These are phyloP conservation scores for Ascoidea tarda DNA, from an alignment of 805 yeast species.

Conservation along the genomic window DNA sequence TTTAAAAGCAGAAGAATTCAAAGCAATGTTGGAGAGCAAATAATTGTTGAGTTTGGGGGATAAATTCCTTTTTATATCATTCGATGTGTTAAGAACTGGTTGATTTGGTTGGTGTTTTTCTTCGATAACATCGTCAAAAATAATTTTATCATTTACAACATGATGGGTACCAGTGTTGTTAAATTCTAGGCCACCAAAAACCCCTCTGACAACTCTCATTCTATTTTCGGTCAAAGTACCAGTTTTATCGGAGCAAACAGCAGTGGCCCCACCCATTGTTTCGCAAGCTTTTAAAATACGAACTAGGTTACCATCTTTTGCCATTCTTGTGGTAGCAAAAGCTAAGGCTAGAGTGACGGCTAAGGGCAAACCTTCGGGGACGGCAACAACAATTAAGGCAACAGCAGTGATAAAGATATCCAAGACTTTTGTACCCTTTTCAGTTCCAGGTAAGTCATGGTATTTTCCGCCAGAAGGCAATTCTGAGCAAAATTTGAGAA, in stretches of 20 bases:
- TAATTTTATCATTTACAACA: constrained; percentile 4
- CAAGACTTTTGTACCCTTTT: constrained; percentile 74
- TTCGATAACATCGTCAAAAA: constrained; percentile 2
- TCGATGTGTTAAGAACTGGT: constrained; percentile 9
- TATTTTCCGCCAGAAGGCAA: constrained; percentile 38
- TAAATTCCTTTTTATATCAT: constrained; percentile 9
- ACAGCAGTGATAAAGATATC: constrained; percentile 83
- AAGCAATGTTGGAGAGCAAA: constrained; percentile 41
- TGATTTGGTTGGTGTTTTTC: constrained; percentile 8
- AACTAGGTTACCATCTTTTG: constrained; percentile 91
- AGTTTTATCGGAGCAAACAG: constrained; percentile 93
- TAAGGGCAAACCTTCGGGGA: constrained; percentile 97
- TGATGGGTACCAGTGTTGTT: constrained; percentile 14
- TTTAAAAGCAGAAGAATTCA: constrained; percentile 89
- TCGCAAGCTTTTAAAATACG: constrained; percentile 89
- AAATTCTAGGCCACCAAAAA: constrained; percentile 46
- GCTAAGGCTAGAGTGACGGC: constrained; percentile 96
- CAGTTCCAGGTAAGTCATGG: constrained; percentile 36
- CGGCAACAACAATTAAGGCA: constrained; percentile 92
- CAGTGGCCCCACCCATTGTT: constrained; percentile 98
- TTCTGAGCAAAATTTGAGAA: constrained; percentile 57
- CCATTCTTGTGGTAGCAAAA: constrained; percentile 97
- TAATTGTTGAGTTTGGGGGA: constrained; percentile 7
- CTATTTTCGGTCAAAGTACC: constrained; percentile 91
- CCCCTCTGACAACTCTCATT: constrained; percentile 81